These are phyloP conservation scores for Agastache rugosa DNA, from an alignment of 257 asterid genomes.

Conservation along the genomic window DNA sequence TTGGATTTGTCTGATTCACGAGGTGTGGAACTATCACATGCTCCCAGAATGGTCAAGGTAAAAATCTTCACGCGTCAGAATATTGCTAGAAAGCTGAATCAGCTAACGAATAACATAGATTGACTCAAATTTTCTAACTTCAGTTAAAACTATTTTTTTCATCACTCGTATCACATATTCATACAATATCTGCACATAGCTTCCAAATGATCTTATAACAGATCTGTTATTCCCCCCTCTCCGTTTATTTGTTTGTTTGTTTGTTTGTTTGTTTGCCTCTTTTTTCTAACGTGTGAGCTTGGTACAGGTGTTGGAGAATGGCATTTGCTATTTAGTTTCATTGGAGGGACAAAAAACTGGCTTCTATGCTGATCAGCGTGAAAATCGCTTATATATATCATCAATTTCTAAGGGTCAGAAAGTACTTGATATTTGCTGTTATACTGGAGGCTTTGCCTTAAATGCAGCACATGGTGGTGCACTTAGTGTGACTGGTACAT, in stretches of 20 bases:
- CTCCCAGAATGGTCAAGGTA: slow-evolving; percentile 72
- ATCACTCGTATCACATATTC: background rate
- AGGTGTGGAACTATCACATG: slow-evolving; percentile 44
- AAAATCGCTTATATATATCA: slow-evolving; percentile 78
- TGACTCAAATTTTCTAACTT: background rate
- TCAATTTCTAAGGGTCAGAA: slow-evolving; percentile 74
- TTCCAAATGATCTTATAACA: slow-evolving; percentile 2
- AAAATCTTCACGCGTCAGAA: slow-evolving; percentile 18
- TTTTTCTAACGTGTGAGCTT: slow-evolving; percentile 27
- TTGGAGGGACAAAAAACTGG: slow-evolving; percentile 96
- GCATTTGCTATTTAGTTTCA: slow-evolving; percentile 75
- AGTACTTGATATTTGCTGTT: slow-evolving; percentile 90
- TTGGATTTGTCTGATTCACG: slow-evolving; percentile 57
- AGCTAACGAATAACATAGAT: background rate
- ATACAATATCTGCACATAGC: slow-evolving; percentile 8
- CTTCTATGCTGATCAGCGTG: slow-evolving; percentile 98
- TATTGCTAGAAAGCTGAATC: slow-evolving; percentile 9
- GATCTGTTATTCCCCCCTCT: no score
- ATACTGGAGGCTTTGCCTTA: slow-evolving; percentile 93
- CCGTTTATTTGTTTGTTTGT: background rate
- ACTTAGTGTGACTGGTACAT: slow-evolving; percentile 69
- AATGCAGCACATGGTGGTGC: slow-evolving; percentile 94
- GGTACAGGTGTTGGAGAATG: slow-evolving; percentile 86
- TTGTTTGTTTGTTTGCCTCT: background rate
- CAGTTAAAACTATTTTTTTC: background rate